Evolutionary conservation across 257 asterid species (phyloP), one percentile per base, ranked within the genome.

Genomic region (Solanum ossicruentum): DNA sequence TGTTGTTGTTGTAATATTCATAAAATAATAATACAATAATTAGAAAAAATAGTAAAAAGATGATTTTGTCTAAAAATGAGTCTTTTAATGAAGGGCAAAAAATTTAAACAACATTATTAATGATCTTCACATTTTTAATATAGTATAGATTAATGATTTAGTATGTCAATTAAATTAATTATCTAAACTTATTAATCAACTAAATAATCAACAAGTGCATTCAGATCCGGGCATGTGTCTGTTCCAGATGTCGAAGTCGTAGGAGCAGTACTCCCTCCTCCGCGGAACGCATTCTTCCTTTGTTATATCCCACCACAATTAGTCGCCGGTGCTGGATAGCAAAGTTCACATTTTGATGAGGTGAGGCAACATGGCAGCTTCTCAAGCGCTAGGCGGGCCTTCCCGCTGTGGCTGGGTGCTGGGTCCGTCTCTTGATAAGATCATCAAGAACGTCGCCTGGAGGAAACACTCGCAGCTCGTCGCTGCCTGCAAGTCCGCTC

Each of bases 391-490:
- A 87, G 99, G 99, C 56, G 98, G 98, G 13, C 88, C 95, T 41
- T 96, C 99, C 80, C 97, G 95, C 47, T 93, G 98, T 61, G 99
- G 99, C 51, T 92, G 97, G 96, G 94, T 97, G 80, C 92, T 97
- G 69, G 99, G 99, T 84, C 98, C 98, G 26, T 90, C 97, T 21
- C 91, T 97, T 54, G 99, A 97, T 92, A 97, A 97, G 95, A 95
- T 97, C 86, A 90, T 97, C 82, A 97, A 97, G 93, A 97, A 97
- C 86, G 99, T 91, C 26, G 94, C 99, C 17, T 97, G 99, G 99
- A 88, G 99, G 86, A 97, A 97, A 66, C 99, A 96, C 90, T 89
- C 98, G 51, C 95, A 93, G 83, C 97, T 96, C 80, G 99, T 95
- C 41, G 87, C 99, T 55, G 88, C 95, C 88, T 92, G 93, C 83